Base-by-base conservation (phyloP, 768 basidiomycete species). In the Auriscalpium vulgare region DNA sequence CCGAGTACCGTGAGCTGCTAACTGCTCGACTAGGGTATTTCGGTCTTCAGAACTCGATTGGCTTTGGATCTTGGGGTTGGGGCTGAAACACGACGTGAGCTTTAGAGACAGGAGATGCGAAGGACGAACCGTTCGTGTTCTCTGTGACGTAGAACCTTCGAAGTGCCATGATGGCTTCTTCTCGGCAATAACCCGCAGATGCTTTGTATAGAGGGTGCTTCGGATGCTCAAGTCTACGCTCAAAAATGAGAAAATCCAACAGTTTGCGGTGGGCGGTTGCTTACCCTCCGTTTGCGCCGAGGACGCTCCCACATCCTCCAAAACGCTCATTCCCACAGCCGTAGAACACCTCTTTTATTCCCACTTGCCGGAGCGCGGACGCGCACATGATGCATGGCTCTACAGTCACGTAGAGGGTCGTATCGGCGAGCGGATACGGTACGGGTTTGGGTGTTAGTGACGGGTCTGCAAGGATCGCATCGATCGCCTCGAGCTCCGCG, bases 361-460 rank as follows among this genome's bases (percentile, higher is more conserved):
- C 95, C 59, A 95, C 71, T 71, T 98, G 97, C 53, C 95, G 81
- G 37, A 99, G 78, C 10, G 95, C 97, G 21, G 91, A 93, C 11
- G 94, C 92, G 62, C 97, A 99, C 97, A 98, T 98, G 68, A 98
- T 93, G 71, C 97, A 99, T 0, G 95, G 97, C 71, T 99, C 95
- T 53, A 99, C 97, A 5, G 97, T 99, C 51, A 98, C 97, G 68
- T 98, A 99, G 34, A 98, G 82, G 2, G 83, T 89, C 19, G 91
- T 95, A 10, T 81, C 76, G 1, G 78, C 77, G 16, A 99, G 78
- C 6, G 91, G 90, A 56, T 89, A 82, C 46, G 68, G 64, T 0
- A 69, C 51, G n/a, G 68, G 58, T 37, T 69, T 65, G 21, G 82
- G 80, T 8, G 87, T 87, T 60, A 88, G 78, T 14, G 65, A 53